Percentiles rank a stretch among this genome's conserved stretches.
Evolutionary conservation across 2,329 filamentous ascomycete species (phyloP).

Genomic region (Ustilaginoidea virens): DNA sequence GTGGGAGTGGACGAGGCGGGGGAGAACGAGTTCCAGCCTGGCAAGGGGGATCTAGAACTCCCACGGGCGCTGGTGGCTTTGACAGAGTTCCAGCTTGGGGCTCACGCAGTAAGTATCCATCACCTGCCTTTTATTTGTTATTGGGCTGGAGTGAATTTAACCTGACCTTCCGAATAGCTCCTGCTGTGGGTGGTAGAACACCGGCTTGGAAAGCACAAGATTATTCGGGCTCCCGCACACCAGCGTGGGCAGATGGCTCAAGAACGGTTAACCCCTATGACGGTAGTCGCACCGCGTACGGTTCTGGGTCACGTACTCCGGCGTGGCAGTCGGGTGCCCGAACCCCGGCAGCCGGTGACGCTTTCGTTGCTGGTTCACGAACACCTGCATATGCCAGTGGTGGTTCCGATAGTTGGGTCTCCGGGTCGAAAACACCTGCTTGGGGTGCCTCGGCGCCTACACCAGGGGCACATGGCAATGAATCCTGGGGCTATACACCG

Average conservation of each 20-base stretch:
- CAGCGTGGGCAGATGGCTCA: conserved; percentile 55
- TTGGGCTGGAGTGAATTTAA: not conserved
- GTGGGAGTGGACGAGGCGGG: conserved; percentile 28
- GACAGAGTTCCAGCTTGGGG: conserved; percentile 70
- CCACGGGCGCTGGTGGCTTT: conserved; percentile 40
- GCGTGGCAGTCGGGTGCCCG: conserved; percentile 67
- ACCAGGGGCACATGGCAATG: conserved; percentile 39
- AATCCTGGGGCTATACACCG: conserved; percentile 45
- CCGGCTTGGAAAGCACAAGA: conserved; percentile 45
- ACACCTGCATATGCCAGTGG: conserved; percentile 44
- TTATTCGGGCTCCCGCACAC: conserved; percentile 45
- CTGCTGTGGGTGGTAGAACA: conserved; percentile 40
- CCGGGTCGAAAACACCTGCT: conserved; percentile 63
- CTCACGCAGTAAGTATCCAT: conserved; percentile 42
- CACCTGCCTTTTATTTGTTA: not conserved
- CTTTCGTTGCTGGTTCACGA: conserved; percentile 52
- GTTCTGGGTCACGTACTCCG: conserved; percentile 54
- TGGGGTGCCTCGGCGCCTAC: conserved; percentile 48
- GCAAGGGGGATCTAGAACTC: conserved; percentile 54
- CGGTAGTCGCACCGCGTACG: conserved; percentile 64
- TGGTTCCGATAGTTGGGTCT: conserved; percentile 43
- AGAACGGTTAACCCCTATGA: conserved; percentile 57
- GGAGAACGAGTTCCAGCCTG: conserved; percentile 36
- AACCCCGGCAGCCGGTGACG: conserved; percentile 46
- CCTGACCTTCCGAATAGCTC: conserved; percentile 23